Evolutionary conservation across 106 monocot species (phyloP).

Genomic region (Dioscorea zingiberensis): DNA sequence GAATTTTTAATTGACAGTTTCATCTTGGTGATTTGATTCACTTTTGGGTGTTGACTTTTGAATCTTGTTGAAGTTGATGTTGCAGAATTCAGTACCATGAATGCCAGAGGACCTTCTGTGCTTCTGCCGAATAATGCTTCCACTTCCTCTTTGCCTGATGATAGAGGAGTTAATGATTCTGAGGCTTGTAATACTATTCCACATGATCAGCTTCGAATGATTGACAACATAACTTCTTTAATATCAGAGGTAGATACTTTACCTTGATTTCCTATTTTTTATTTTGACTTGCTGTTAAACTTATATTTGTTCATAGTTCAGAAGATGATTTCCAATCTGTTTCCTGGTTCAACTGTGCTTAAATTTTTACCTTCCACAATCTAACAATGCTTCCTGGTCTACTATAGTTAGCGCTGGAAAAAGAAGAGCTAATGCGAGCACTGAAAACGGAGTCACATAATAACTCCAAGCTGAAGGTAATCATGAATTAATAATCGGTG

Average conservation of each 20-base stretch:
- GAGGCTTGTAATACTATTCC: slow-evolving; percentile 43
- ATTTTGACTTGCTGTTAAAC: background rate
- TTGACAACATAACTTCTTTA: slow-evolving; percentile 80
- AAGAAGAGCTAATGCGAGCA: slow-evolving; percentile 60
- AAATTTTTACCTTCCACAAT: background rate
- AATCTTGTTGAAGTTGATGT: slow-evolving; percentile 8
- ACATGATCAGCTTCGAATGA: slow-evolving; percentile 74
- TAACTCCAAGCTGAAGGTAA: slow-evolving; percentile 76
- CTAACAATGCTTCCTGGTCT: background rate
- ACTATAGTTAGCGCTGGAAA: slow-evolving; percentile 70
- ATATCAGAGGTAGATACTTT: slow-evolving; percentile 61
- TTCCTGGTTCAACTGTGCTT: background rate
- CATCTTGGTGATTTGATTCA: too few species aligned
- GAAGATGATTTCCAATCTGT: background rate
- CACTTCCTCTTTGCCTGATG: slow-evolving; percentile 17
- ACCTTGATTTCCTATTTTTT: background rate
- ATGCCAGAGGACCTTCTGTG: slow-evolving; percentile 7
- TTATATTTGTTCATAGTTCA: background rate
- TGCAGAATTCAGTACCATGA: slow-evolving; percentile 19
- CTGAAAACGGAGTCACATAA: slow-evolving; percentile 61
- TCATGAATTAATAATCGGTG: background rate
- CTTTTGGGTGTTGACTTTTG: slow-evolving; percentile 20
- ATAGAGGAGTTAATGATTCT: slow-evolving; percentile 4
- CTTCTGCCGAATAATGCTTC: slow-evolving; percentile 16
- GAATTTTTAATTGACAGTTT: too few species aligned